A percentile compares a stretch with the other conserved stretches of the same genome.
Evolutionary conservation across 805 yeast species (phyloP).

Genomic region (Ogataea degrootiae): DNA sequence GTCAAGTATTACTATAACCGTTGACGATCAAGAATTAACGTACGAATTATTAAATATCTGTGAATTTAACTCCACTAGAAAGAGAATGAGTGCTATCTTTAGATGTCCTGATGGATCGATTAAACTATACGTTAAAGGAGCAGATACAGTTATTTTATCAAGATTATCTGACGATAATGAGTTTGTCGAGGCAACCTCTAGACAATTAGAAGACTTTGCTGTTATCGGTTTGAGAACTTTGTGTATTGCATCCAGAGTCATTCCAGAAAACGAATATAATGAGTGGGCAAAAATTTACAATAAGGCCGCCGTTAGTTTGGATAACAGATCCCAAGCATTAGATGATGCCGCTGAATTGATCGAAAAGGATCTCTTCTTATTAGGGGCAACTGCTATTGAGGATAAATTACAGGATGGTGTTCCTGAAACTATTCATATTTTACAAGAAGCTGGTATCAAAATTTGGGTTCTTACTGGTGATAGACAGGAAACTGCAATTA

Average conservation of each 20-base stretch:
- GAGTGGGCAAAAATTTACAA: slow-evolving; percentile 65
- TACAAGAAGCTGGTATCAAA: slow-evolving; percentile 95
- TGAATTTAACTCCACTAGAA: slow-evolving; percentile 95
- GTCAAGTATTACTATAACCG: slow-evolving; percentile 63
- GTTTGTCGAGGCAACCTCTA: slow-evolving; percentile 75
- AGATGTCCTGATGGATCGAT: slow-evolving; percentile 92
- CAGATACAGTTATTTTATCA: slow-evolving; percentile 92
- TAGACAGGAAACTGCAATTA: slow-evolving; percentile 96
- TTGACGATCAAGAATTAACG: slow-evolving; percentile 45
- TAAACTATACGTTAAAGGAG: slow-evolving; percentile 90
- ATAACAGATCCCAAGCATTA: slow-evolving; percentile 65
- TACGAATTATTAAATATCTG: slow-evolving; percentile 86
- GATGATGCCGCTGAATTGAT: slow-evolving; percentile 88
- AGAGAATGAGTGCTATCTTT: slow-evolving; percentile 94
- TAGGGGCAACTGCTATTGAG: slow-evolving; percentile 98
- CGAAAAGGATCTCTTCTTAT: slow-evolving; percentile 69
- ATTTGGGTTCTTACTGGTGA: slow-evolving; percentile 99
- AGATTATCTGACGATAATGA: slow-evolving; percentile 69
- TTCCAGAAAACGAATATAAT: slow-evolving; percentile 72
- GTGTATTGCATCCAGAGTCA: slow-evolving; percentile 82
- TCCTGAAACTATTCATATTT: slow-evolving; percentile 92
- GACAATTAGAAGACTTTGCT: slow-evolving; percentile 94
- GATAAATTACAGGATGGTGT: slow-evolving; percentile 98
- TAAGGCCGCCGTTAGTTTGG: slow-evolving; percentile 78
- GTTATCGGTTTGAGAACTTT: slow-evolving; percentile 92